Evolutionary conservation across 164 flowering plant species (phyloP).

Genomic region (Magnolia kwangsiensis): DNA sequence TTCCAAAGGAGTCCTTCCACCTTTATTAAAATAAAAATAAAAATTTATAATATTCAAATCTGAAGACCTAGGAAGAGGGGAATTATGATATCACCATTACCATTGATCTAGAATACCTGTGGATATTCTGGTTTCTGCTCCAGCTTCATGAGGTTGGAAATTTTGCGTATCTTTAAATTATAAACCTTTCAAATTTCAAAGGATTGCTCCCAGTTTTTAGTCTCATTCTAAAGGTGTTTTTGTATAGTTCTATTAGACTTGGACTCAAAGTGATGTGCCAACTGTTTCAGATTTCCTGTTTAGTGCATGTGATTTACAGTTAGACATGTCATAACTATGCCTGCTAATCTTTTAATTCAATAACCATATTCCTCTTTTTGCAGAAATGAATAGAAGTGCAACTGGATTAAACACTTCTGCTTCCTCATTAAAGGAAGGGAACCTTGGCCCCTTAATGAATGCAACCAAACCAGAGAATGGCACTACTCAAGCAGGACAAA

Average conservation of each 20-base stretch:
- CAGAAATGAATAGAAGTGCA: slow-evolving; percentile 37
- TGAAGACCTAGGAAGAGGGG: too few relatives aligned
- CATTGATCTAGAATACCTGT: too few relatives aligned
- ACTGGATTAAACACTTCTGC: slow-evolving; percentile 22
- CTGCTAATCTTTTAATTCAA: background rate
- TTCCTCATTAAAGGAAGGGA: slow-evolving; percentile 17
- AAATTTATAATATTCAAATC: too few relatives aligned
- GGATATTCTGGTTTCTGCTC: too few relatives aligned
- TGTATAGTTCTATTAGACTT: too few relatives aligned
- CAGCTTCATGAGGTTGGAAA: too few relatives aligned
- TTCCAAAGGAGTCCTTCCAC: too few relatives aligned
- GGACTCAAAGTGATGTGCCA: background rate
- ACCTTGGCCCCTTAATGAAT: slow-evolving; percentile 24
- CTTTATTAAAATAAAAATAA: too few relatives aligned
- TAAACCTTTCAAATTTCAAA: too few relatives aligned
- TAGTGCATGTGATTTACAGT: background rate
- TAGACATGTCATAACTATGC: background rate
- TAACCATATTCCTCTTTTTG: slow-evolving; percentile 13
- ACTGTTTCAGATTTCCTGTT: background rate
- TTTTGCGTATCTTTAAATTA: too few relatives aligned
- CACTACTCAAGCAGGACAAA: slow-evolving; percentile 27
- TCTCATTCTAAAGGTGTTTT: background rate
- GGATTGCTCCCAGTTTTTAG: too few relatives aligned
- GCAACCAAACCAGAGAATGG: slow-evolving; percentile 30
- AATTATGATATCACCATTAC: too few relatives aligned